Evolutionary conservation across 495 filamentous ascomycete species (phyloP).

Genomic region (Immersiella caudata): DNA sequence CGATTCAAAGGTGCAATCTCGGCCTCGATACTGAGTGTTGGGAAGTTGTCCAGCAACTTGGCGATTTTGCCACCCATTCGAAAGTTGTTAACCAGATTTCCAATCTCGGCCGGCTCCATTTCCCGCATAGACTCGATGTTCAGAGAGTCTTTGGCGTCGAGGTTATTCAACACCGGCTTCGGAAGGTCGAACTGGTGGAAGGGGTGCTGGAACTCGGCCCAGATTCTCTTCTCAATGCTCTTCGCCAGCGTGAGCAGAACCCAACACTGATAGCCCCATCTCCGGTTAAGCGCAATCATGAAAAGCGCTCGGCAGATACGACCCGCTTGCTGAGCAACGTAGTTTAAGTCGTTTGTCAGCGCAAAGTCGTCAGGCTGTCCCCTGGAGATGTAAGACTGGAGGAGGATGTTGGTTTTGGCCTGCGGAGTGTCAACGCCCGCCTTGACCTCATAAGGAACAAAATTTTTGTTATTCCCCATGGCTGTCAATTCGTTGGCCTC

Average conservation of each 20-base stretch:
- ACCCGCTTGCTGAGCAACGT: slow-evolving; percentile 93
- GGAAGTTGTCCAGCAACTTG: slow-evolving; percentile 86
- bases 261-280: slow-evolving; percentile 93
- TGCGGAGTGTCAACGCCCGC: slow-evolving; percentile 77
- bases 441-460: slow-evolving; percentile 70
- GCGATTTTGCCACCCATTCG: slow-evolving; percentile 79
- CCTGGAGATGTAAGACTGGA: slow-evolving; percentile 94
- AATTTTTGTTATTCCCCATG: slow-evolving; percentile 62
- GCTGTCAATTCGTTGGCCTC: slow-evolving; percentile 75
- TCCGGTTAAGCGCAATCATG: slow-evolving; percentile 92
- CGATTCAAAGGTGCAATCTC: slow-evolving; percentile 96
- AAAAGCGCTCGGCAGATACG: slow-evolving; percentile 94
- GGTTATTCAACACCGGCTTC: slow-evolving; percentile 74
- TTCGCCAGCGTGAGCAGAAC: slow-evolving; percentile 89
- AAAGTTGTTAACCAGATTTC: slow-evolving; percentile 86
- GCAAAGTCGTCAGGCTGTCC: slow-evolving; percentile 90
- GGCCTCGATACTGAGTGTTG: slow-evolving; percentile 82
- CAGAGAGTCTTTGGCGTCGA: slow-evolving; percentile 74
- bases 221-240: slow-evolving; percentile 92
- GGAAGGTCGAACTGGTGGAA: slow-evolving; percentile 94
- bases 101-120: slow-evolving; percentile 91
- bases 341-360: slow-evolving; percentile 84
- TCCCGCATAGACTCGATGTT: slow-evolving; percentile 83
- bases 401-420: slow-evolving; percentile 90
- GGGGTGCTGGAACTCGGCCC: slow-evolving; percentile 88